phyloP scores from a whole-genome alignment of 2,329 filamentous ascomycete genomes.

The Mycogone perniciosa region DNA sequence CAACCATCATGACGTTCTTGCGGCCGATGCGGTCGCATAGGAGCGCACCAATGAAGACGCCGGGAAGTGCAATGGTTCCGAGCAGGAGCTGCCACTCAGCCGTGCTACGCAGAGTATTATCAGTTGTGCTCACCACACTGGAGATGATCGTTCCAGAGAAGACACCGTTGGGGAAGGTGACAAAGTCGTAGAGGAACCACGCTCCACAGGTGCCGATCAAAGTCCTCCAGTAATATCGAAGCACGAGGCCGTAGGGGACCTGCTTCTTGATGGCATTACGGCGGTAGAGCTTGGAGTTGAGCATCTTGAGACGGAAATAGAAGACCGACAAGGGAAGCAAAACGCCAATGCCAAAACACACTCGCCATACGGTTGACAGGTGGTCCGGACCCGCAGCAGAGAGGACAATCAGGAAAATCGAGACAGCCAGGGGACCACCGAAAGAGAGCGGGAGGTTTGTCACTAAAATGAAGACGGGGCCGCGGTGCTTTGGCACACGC shows the following conservation, averaged over 20 bases:
- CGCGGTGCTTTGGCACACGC: conserved; percentile 30
- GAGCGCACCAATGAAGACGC: conserved; percentile 42
- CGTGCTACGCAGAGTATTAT: conserved; percentile 33
- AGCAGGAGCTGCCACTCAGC: conserved; percentile 44
- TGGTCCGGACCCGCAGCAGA: conserved; percentile 28
- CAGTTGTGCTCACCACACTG: conserved; percentile 28
- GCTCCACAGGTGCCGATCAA: conserved; percentile 48
- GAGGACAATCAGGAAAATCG: conserved; percentile 41
- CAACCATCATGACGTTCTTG: conserved; percentile 44
- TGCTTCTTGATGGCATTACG: conserved; percentile 46
- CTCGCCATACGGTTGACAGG: conserved; percentile 39
- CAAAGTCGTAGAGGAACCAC: conserved; percentile 48
- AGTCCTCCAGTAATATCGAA: conserved; percentile 49
- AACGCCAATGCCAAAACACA: conserved; percentile 43
- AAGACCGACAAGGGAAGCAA: conserved; percentile 47
- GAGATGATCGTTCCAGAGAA: conserved; percentile 40
- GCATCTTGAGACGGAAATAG: conserved; percentile 49
- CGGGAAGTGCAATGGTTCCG: conserved; percentile 38
- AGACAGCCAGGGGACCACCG: conserved; percentile 34
- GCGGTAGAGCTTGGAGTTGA: conserved; percentile 45
- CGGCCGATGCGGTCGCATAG: conserved; percentile 43
- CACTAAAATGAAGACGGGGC: conserved; percentile 40
- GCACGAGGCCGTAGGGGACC: conserved; percentile 44
- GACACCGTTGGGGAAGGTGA: conserved; percentile 43
- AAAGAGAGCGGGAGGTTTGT: conserved; percentile 32